These are phyloP conservation scores for Ilyonectria destructans DNA, from an alignment of 2,329 filamentous ascomycete genomes.

Conservation along the genomic window DNA sequence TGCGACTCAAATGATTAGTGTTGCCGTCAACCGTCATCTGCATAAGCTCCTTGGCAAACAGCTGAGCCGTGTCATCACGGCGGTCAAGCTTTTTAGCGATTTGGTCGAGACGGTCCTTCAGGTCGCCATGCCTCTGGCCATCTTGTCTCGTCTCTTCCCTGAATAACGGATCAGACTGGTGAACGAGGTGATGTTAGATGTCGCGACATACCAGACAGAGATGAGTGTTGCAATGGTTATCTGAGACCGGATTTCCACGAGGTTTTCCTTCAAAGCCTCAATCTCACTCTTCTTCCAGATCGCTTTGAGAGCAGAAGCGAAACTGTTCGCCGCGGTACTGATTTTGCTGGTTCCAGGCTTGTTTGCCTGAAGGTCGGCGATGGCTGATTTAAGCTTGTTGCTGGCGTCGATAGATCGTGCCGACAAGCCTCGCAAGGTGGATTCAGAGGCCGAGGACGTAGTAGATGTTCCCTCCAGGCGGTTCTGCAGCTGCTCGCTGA, in stretches of 20 bases:
- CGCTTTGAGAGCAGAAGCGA: background rate
- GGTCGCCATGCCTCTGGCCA: background rate
- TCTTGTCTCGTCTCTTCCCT: slow-evolving; percentile 2
- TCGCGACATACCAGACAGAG: background rate
- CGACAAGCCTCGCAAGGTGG: background rate
- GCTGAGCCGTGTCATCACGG: background rate
- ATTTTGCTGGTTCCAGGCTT: background rate
- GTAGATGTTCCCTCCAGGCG: background rate
- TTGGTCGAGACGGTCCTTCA: background rate
- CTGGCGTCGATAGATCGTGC: background rate
- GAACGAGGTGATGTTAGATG: background rate
- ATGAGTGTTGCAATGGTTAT: background rate
- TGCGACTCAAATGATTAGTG: background rate
- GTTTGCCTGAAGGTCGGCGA: background rate
- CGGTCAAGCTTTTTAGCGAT: slow-evolving; percentile 5
- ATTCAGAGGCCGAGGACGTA: background rate
- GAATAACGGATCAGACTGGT: background rate
- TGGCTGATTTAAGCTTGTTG: background rate
- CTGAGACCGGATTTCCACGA: background rate
- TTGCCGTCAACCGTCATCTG: background rate
- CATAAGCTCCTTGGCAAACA: background rate
- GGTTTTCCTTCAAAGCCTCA: background rate
- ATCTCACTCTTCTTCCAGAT: slow-evolving; percentile 3
- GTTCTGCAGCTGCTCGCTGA: background rate
- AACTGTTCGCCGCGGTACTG: slow-evolving; percentile 7